These are phyloP conservation scores for Calocera cornea DNA, from an alignment of 768 basidiomycete species.

Conservation along the genomic window DNA sequence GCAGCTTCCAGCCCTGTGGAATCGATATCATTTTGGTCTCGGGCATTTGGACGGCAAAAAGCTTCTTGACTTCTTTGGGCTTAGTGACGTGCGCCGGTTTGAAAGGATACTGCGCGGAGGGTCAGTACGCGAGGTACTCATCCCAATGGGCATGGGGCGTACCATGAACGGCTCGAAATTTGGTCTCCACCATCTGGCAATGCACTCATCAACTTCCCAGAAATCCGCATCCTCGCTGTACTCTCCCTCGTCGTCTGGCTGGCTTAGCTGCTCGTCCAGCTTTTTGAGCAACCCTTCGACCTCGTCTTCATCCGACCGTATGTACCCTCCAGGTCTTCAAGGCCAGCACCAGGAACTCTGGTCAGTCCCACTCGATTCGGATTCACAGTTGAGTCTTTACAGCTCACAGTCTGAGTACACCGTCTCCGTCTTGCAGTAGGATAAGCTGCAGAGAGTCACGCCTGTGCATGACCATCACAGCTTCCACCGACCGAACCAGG, in stretches of 20 bases:
- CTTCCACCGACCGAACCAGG: too few species aligned
- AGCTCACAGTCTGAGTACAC: too few species aligned
- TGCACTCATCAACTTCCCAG: constrained; percentile 28
- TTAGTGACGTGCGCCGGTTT: constrained; percentile 26
- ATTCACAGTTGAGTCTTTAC: too few species aligned
- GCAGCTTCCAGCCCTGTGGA: background rate
- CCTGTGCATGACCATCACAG: too few species aligned
- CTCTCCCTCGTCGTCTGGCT: background rate
- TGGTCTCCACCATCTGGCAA: constrained; percentile 31
- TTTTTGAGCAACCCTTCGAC: background rate
- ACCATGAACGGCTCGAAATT: constrained; percentile 33
- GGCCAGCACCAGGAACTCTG: too few species aligned
- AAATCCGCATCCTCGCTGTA: constrained; percentile 11
- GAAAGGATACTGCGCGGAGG: constrained; percentile 20
- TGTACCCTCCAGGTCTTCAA: too few species aligned
- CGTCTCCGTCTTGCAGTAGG: too few species aligned
- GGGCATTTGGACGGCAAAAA: constrained; percentile 28
- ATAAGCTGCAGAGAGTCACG: too few species aligned
- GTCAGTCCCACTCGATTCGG: too few species aligned
- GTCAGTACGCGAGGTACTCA: too few species aligned
- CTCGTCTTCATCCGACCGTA: background rate
- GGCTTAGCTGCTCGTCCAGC: background rate
- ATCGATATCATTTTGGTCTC: constrained; percentile 12
- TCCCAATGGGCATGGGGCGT: constrained; percentile 10
- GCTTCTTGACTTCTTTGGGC: constrained; percentile 32